Evolutionary conservation across 768 basidiomycete species (phyloP).

Genomic region (Suillus spraguei): DNA sequence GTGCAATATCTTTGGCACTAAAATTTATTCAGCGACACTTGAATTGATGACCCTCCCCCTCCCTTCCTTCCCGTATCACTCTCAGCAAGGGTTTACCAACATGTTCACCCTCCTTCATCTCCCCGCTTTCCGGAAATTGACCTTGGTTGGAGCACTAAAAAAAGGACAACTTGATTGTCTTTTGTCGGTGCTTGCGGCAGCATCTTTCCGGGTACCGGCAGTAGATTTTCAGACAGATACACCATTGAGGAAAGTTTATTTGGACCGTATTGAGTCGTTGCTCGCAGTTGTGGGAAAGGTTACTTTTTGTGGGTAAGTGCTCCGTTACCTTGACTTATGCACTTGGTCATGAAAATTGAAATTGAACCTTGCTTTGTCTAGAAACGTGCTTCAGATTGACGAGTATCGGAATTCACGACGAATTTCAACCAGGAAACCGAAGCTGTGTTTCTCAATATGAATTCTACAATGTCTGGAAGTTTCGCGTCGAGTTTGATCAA

Average conservation of each 20-base stretch:
- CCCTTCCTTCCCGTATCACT: neutral
- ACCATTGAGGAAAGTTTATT: neutral
- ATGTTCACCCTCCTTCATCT: neutral
- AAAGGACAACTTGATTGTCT: neutral
- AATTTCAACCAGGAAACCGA: neutral
- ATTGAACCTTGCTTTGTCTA: neutral
- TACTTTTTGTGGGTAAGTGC: neutral
- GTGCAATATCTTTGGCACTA: neutral
- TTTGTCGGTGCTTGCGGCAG: neutral
- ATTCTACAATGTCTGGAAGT: neutral
- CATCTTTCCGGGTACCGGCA: neutral
- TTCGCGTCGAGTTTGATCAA: neutral
- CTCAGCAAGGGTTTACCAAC: neutral
- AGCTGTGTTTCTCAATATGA: neutral
- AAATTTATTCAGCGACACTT: neutral
- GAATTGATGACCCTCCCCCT: neutral
- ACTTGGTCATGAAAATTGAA: neutral
- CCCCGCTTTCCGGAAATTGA: neutral
- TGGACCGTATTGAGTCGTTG: neutral
- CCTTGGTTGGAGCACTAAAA: neutral
- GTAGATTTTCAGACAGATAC: neutral
- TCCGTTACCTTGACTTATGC: neutral
- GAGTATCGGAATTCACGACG: neutral
- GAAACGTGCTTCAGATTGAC: neutral
- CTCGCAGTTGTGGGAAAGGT: neutral